phyloP scores from a whole-genome alignment of 495 filamentous ascomycete species.

The Annulohypoxylon maeteangense region DNA sequence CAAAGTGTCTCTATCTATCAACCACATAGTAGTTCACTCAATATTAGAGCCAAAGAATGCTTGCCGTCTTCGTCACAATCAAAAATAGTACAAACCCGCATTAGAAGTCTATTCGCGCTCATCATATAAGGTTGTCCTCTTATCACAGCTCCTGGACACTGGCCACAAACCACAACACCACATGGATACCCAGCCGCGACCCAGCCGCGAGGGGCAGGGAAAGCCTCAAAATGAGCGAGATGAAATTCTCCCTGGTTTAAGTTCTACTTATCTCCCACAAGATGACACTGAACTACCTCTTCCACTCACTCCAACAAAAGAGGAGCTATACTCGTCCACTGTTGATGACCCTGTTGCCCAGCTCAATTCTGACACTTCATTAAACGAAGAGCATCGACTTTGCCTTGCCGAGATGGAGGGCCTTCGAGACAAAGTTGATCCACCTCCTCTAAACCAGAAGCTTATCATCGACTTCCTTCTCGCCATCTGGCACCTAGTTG shows the following conservation, averaged over 20 bases:
- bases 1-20: background rate
- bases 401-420: constrained; percentile 27
- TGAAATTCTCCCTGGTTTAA: background rate
- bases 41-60: background rate
- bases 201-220: constrained; percentile 10
- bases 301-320: constrained; percentile 11
- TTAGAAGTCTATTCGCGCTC: background rate
- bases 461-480: background rate
- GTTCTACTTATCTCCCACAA: background rate
- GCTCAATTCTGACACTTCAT: background rate
- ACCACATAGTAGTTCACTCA: background rate
- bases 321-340: background rate
- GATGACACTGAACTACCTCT: background rate
- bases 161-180: background rate
- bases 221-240: background rate
- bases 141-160: background rate
- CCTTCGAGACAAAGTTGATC: background rate
- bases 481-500: background rate
- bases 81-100: no score
- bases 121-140: background rate
- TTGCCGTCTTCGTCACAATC: background rate
- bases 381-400: constrained; percentile 8
- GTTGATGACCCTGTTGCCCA: background rate
- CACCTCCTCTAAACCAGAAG: background rate
- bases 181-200: constrained; percentile 19